Evolutionary conservation across 768 basidiomycete species (phyloP).

Genomic region (Rhizopogon sp.): DNA sequence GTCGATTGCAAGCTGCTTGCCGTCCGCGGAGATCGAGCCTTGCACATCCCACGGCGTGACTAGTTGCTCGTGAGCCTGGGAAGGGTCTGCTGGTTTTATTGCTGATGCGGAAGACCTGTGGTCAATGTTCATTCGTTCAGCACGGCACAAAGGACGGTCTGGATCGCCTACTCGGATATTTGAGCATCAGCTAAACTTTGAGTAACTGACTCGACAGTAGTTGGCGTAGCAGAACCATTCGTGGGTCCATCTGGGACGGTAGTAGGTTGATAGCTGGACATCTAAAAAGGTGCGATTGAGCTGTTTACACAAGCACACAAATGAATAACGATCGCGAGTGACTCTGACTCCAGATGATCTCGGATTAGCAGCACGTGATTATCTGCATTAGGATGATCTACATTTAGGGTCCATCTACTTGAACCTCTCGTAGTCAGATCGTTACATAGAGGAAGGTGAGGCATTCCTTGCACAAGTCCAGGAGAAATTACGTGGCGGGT

Average conservation of each 20-base stretch:
- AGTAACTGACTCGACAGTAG: slow-evolving; percentile 22
- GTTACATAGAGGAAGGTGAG: too few species aligned
- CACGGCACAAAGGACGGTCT: background rate
- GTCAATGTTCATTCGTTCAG: slow-evolving; percentile 5
- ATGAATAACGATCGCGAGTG: background rate
- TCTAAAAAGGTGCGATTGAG: slow-evolving; percentile 4
- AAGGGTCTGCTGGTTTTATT: slow-evolving; percentile 26
- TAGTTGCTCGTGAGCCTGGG: slow-evolving; percentile 54
- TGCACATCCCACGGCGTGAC: slow-evolving; percentile 99
- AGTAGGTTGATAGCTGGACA: slow-evolving; percentile 10
- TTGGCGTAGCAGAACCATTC: slow-evolving; percentile 20
- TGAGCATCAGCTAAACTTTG: slow-evolving; percentile 18
- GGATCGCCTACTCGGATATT: slow-evolving; percentile 26
- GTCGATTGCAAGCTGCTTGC: slow-evolving; percentile 90
- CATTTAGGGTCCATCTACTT: too few species aligned
- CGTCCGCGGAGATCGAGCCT: slow-evolving; percentile 82
- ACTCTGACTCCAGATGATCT: slow-evolving; percentile 8
- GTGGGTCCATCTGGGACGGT: slow-evolving; percentile 20
- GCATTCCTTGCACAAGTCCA: too few species aligned
- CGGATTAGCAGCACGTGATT: background rate
- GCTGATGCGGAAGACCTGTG: slow-evolving; percentile 15
- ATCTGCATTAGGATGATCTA: background rate
- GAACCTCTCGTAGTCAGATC: too few species aligned
- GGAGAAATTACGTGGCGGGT: too few species aligned
- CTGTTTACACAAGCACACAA: background rate